Evolutionary conservation across 306 rosid species (phyloP).

Genomic region (Vicia sativa): DNA sequence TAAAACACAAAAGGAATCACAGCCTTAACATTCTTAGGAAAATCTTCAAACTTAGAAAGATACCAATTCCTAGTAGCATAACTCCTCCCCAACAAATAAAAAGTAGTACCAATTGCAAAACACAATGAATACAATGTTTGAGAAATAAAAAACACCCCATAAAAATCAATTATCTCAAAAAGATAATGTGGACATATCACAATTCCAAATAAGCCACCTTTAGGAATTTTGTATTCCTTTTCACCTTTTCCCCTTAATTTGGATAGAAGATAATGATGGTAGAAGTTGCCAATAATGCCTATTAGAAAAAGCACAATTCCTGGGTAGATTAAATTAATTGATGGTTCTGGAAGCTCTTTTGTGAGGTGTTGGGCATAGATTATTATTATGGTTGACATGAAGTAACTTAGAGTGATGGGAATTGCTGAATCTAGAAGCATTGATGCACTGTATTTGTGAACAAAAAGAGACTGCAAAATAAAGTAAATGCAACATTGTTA

Average conservation of each 20-base stretch:
- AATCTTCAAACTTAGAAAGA: slow-evolving; percentile 71
- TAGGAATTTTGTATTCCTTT: slow-evolving; percentile 72
- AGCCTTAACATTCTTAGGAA: slow-evolving; percentile 69
- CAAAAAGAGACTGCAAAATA: slow-evolving; percentile 57
- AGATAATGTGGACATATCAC: slow-evolving; percentile 82
- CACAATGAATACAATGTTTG: slow-evolving; percentile 59
- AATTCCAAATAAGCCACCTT: slow-evolving; percentile 73
- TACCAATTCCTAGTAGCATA: slow-evolving; percentile 74
- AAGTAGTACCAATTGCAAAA: slow-evolving; percentile 48
- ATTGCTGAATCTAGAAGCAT: slow-evolving; percentile 54
- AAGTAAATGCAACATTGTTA: background rate
- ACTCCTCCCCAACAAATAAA: slow-evolving; percentile 78
- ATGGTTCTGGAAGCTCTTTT: slow-evolving; percentile 55
- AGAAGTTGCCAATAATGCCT: slow-evolving; percentile 72
- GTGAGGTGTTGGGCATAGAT: slow-evolving; percentile 64
- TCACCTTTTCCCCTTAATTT: slow-evolving; percentile 60
- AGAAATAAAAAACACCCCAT: slow-evolving; percentile 65
- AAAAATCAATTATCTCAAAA: slow-evolving; percentile 62
- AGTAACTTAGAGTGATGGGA: slow-evolving; percentile 56
- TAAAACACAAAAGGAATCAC: slow-evolving; percentile 65
- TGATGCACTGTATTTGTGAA: slow-evolving; percentile 73
- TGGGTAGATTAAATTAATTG: slow-evolving; percentile 47
- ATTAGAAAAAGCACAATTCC: slow-evolving; percentile 58
- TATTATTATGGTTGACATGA: slow-evolving; percentile 47
- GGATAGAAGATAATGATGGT: slow-evolving; percentile 76